Evolutionary conservation across 1,139 yeast species (phyloP).

Genomic region (Magnusiomyces starmeri): DNA sequence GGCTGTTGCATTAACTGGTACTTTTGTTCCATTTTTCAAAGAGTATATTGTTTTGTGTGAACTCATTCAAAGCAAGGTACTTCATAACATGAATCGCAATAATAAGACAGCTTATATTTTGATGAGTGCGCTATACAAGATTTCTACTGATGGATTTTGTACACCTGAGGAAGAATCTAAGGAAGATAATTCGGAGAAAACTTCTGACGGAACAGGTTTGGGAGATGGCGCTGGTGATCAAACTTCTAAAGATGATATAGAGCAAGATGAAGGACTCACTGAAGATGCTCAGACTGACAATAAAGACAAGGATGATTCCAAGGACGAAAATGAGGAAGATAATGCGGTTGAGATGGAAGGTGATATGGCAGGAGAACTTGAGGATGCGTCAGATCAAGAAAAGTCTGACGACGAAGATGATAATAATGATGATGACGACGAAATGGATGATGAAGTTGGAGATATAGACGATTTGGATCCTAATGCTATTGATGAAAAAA

Average conservation of each 20-base stretch:
- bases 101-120: conserved; percentile 59
- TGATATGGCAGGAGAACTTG: conserved; percentile 91
- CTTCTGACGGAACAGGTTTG: conserved; percentile 76
- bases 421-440: conserved; percentile 44
- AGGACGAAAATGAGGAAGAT: conserved; percentile 47
- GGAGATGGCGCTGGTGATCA: conserved; percentile 95
- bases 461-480: conserved; percentile 88
- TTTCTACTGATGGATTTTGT: conserved; percentile 88
- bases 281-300: conserved; percentile 86
- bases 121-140: conserved; percentile 46
- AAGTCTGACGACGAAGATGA: conserved; percentile 51
- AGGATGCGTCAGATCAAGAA: conserved; percentile 58
- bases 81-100: conserved; percentile 31
- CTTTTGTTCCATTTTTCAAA: conserved; percentile 34
- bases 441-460: conserved; percentile 82
- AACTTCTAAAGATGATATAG: conserved; percentile 75
- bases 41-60: conserved; percentile 27
- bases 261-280: conserved; percentile 83
- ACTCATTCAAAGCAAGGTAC: conserved; percentile 18
- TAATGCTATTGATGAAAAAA: conserved; percentile 91
- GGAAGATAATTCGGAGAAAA: conserved; percentile 46
- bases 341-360: conserved; percentile 91
- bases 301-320: conserved; percentile 60
- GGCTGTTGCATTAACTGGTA: conserved; percentile 24
- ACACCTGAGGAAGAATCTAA: conserved; percentile 81